phyloP scores from a whole-genome alignment of 805 yeast genomes.

The Ascoidea asiatica region DNA sequence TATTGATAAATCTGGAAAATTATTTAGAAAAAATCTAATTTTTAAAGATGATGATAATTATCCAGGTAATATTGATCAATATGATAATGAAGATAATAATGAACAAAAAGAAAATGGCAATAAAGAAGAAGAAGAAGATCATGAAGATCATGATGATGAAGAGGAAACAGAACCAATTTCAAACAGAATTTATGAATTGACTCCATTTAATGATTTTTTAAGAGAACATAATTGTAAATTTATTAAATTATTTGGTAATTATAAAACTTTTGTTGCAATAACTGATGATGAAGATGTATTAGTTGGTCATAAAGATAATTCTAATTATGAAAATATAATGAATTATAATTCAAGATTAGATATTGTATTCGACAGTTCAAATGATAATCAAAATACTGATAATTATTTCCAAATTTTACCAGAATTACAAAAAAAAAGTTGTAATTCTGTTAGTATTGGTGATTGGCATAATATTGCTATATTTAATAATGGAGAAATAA shows the following conservation, averaged over 20 bases:
- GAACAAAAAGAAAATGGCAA: too few relatives aligned
- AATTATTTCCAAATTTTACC: conserved; percentile 19
- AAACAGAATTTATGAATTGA: conserved; percentile 14
- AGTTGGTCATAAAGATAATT: neutral
- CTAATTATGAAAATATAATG: neutral
- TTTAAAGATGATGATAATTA: neutral
- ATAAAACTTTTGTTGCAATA: conserved; percentile 38
- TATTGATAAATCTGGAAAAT: conserved; percentile 29
- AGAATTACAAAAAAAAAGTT: conserved; percentile 31
- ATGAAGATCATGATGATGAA: too few relatives aligned
- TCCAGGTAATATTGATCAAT: too few relatives aligned
- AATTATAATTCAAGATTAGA: too few relatives aligned
- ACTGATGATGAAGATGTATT: conserved; percentile 27
- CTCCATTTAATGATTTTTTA: conserved; percentile 21
- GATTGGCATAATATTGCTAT: conserved; percentile 61
- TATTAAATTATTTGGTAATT: conserved; percentile 41
- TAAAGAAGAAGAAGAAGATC: too few relatives aligned
- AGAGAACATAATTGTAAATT: conserved; percentile 19
- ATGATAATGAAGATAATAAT: too few relatives aligned
- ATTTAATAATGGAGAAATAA: conserved; percentile 39
- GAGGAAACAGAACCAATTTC: too few relatives aligned
- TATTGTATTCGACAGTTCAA: neutral
- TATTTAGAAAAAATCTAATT: conserved; percentile 20
- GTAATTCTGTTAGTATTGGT: conserved; percentile 50
- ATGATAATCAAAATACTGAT: neutral